Conservation (phyloP, 108 stramenopile genomes). For the Aurantiochytrium sp. region DNA sequence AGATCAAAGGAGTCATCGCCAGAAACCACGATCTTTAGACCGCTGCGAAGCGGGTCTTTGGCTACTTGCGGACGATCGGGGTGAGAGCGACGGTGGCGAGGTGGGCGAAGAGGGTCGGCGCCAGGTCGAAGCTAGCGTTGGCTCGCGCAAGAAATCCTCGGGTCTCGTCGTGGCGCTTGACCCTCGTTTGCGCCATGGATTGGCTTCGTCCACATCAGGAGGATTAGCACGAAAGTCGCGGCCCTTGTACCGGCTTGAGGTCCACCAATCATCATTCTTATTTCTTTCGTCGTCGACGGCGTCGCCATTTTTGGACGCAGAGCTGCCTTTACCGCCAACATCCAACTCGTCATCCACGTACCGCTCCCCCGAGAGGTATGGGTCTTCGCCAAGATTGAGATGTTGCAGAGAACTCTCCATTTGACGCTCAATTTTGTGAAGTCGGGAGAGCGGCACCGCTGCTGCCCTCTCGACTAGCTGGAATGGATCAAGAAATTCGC, state of each 20-base stretch:
- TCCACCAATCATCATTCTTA: neutral
- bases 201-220: neutral
- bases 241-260: neutral
- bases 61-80: too few relatives aligned
- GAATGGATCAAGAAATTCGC: neutral
- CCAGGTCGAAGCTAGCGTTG: too few relatives aligned
- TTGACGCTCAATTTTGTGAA: neutral
- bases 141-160: neutral
- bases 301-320: neutral
- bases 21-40: too few relatives aligned
- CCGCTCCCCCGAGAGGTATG: neutral
- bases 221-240: neutral
- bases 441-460: neutral
- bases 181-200: neutral
- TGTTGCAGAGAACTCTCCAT: neutral
- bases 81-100: too few relatives aligned
- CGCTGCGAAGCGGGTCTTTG: too few relatives aligned
- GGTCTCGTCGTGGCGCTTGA: neutral
- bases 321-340: neutral
- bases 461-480: slow-evolving; percentile 4
- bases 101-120: too few relatives aligned
- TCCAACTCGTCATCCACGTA: neutral
- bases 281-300: neutral
- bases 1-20: too few relatives aligned
- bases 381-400: neutral